phyloP scores from a whole-genome alignment of 2,329 filamentous ascomycete species.

The Aspergillus niger region DNA sequence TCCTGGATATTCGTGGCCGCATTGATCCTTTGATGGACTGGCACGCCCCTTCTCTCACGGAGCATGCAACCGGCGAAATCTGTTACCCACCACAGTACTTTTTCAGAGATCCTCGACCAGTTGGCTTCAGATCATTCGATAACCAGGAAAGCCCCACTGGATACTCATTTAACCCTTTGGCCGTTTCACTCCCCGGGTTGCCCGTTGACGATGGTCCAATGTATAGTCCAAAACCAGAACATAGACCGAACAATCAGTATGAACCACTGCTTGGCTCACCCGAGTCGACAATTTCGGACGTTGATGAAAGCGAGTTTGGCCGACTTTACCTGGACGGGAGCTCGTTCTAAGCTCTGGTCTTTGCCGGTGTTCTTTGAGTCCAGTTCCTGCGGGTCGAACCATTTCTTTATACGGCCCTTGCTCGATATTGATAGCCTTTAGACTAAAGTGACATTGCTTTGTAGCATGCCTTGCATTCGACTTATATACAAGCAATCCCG shows the following conservation, averaged over 20 bases:
- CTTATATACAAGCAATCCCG: constrained; percentile 14
- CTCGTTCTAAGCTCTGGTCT: constrained; percentile 21
- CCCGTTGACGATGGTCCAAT: constrained; percentile 25
- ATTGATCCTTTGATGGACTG: constrained; percentile 29
- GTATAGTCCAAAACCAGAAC: constrained; percentile 20
- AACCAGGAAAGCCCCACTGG: constrained; percentile 28
- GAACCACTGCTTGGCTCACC: constrained; percentile 29
- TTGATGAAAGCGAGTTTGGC: constrained; percentile 36
- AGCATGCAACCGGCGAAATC: constrained; percentile 18
- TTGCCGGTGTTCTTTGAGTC: background rate
- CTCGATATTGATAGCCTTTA: background rate
- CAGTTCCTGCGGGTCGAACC: background rate
- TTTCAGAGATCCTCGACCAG: constrained; percentile 25
- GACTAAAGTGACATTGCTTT: background rate
- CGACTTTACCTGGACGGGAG: constrained; percentile 35
- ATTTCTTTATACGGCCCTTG: background rate
- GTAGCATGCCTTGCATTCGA: background rate
- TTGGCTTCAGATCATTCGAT: constrained; percentile 28
- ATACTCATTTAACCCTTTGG: constrained; percentile 38
- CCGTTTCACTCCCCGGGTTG: constrained; percentile 27
- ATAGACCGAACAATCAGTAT: constrained; percentile 20
- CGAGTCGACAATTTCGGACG: constrained; percentile 38
- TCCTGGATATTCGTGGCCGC: constrained; percentile 28
- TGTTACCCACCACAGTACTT: constrained; percentile 30
- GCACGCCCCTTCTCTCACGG: constrained; percentile 29